Percentiles rank a stretch among this genome's conserved stretches.
These are phyloP conservation scores for Sporothrix schenckii DNA, from an alignment of 2,329 filamentous ascomycete genomes.

Conservation along the genomic window DNA sequence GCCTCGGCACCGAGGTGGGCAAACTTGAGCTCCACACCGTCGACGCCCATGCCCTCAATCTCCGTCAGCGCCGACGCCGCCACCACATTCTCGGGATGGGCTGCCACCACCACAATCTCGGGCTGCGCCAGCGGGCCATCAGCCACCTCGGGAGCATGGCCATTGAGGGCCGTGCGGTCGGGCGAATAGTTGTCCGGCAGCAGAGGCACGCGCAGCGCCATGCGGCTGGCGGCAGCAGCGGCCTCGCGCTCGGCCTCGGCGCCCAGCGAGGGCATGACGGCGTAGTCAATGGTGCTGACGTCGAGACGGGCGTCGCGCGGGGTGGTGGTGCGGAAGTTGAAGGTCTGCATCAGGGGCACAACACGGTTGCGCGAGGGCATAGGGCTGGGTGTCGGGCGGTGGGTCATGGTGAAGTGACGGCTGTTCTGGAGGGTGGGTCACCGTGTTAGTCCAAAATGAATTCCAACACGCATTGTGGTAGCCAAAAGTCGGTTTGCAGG, in stretches of 20 bases:
- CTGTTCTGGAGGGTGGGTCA: slow-evolving; percentile 30
- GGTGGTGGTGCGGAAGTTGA: slow-evolving; percentile 60
- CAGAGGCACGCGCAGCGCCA: slow-evolving; percentile 58
- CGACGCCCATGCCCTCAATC: slow-evolving; percentile 61
- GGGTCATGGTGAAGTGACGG: slow-evolving; percentile 52
- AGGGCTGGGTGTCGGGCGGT: slow-evolving; percentile 53
- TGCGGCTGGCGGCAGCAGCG: slow-evolving; percentile 29
- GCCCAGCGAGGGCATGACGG: slow-evolving; percentile 53
- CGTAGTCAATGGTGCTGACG: slow-evolving; percentile 53
- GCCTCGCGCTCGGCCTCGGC: slow-evolving; percentile 41
- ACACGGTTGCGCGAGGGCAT: slow-evolving; percentile 48
- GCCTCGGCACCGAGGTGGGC: slow-evolving; percentile 44
- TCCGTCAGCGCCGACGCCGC: slow-evolving; percentile 56
- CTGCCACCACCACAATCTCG: slow-evolving; percentile 60
- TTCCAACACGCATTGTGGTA: not conserved
- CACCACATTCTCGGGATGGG: slow-evolving; percentile 57
- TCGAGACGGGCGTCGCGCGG: slow-evolving; percentile 44
- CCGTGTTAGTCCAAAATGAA: slow-evolving; percentile 11
- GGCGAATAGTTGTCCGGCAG: slow-evolving; percentile 61
- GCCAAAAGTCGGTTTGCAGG: not conserved
- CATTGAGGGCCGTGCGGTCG: slow-evolving; percentile 47
- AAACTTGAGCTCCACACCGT: slow-evolving; percentile 60
- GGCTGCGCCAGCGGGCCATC: slow-evolving; percentile 49
- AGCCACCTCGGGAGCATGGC: slow-evolving; percentile 49
- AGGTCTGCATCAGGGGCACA: slow-evolving; percentile 66